These are phyloP conservation scores for Mortierella polycephala DNA, from an alignment of 371 early-diverging fungal genomes.

Conservation along the genomic window DNA sequence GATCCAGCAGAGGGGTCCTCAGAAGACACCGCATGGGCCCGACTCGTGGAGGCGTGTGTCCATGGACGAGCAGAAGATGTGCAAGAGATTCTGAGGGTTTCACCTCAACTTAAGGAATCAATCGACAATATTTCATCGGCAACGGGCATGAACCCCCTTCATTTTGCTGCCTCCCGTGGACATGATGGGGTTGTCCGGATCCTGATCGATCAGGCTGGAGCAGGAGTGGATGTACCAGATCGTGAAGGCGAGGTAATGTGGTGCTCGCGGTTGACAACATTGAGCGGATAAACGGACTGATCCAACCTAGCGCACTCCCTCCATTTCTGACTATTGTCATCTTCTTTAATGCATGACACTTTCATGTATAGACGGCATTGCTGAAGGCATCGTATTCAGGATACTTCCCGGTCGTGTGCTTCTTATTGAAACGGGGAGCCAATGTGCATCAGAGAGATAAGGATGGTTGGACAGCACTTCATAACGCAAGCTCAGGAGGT, in stretches of 20 bases:
- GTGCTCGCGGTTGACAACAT: too few species aligned
- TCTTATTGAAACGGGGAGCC: slow-evolving; percentile 72
- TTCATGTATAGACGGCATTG: slow-evolving; percentile 73
- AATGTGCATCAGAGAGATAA: slow-evolving; percentile 76
- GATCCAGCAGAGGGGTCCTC: slow-evolving; percentile 25
- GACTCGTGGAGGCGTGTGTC: slow-evolving; percentile 46
- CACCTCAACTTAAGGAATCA: slow-evolving; percentile 71
- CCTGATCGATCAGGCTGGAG: slow-evolving; percentile 73
- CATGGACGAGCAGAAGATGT: slow-evolving; percentile 49
- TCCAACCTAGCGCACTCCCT: background rate
- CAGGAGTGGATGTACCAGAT: slow-evolving; percentile 74
- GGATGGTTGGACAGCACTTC: slow-evolving; percentile 90
- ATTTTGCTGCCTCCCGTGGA: slow-evolving; percentile 78
- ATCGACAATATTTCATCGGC: slow-evolving; percentile 56
- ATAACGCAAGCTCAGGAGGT: slow-evolving; percentile 79
- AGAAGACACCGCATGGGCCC: slow-evolving; percentile 40
- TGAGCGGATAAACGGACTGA: too few species aligned
- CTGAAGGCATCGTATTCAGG: slow-evolving; percentile 83
- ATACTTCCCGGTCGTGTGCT: slow-evolving; percentile 69
- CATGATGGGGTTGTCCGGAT: slow-evolving; percentile 71
- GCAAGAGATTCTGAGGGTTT: slow-evolving; percentile 58
- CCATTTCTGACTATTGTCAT: background rate
- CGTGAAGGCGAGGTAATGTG: slow-evolving; percentile 76
- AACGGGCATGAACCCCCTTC: slow-evolving; percentile 76
- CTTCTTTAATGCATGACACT: slow-evolving; percentile 1